A percentile compares a stretch with the other conserved stretches of the same genome.
Conservation (phyloP, 352 stramenopile genomes). For the Globisporangium apiculatum region DNA sequence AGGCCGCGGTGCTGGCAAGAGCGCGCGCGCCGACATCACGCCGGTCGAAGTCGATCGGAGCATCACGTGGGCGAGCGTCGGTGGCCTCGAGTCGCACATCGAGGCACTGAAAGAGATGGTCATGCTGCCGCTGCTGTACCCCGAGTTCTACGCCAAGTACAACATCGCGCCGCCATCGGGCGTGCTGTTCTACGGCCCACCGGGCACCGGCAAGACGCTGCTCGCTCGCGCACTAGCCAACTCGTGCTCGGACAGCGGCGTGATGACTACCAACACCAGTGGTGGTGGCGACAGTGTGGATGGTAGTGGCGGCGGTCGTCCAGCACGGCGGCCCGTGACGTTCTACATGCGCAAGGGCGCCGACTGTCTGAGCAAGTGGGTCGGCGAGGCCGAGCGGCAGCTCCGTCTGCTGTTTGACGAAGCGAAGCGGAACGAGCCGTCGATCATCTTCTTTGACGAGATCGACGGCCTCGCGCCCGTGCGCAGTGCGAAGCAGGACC, state of each 20-base stretch:
- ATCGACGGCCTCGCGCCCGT: conserved; percentile 91
- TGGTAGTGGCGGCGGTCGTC: conserved; percentile 5
- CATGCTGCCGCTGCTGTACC: conserved; percentile 89
- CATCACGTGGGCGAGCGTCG: conserved; percentile 84
- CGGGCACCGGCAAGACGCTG: conserved; percentile 91
- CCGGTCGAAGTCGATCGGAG: conserved; percentile 77
- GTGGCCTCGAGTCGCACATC: conserved; percentile 81
- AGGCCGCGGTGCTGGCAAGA: conserved; percentile 21
- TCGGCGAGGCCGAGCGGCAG: conserved; percentile 89
- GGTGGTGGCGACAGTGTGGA: not conserved
- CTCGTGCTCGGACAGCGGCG: conserved; percentile 48
- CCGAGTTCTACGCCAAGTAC: conserved; percentile 90
- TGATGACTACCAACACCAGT: conserved; percentile 8
- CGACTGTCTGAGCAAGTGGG: conserved; percentile 90
- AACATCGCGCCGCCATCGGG: conserved; percentile 75
- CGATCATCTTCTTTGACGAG: conserved; percentile 95
- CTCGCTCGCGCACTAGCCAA: conserved; percentile 86
- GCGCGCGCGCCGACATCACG: conserved; percentile 65
- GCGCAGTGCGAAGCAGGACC: conserved; percentile 89
- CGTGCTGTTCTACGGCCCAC: conserved; percentile 87
- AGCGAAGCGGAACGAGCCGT: conserved; percentile 83
- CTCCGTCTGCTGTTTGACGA: conserved; percentile 90
- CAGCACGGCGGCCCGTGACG: conserved; percentile 61
- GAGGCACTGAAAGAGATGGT: conserved; percentile 93
- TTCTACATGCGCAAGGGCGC: conserved; percentile 94